A percentile compares a stretch with the other conserved stretches of the same genome.
Evolutionary conservation across 176 grass and related monocot species (phyloP).

Genomic region (Carex littledalei): DNA sequence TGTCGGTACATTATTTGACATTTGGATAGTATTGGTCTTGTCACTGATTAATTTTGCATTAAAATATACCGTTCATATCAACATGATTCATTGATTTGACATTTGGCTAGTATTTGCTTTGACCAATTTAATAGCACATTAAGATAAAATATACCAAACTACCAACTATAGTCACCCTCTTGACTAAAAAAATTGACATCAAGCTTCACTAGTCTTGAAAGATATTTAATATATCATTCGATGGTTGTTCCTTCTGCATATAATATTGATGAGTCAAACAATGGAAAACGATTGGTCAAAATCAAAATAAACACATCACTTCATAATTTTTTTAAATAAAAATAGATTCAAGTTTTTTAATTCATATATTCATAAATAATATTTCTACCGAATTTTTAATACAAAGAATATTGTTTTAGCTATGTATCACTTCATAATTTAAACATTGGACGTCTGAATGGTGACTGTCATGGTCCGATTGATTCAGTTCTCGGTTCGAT

Average conservation of each 20-base stretch:
- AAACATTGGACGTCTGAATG: too few species aligned
- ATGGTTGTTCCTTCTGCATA: not conserved
- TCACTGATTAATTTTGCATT: not conserved
- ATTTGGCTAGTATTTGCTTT: not conserved
- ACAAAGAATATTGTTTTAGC: too few species aligned
- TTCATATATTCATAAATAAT: too few species aligned
- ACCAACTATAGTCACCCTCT: not conserved
- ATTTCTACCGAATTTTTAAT: too few species aligned
- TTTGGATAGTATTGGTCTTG: not conserved
- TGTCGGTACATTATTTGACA: not conserved
- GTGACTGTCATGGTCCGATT: too few species aligned
- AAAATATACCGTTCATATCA: not conserved
- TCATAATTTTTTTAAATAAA: too few species aligned
- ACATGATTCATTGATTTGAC: not conserved
- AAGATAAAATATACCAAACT: not conserved
- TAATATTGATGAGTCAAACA: not conserved
- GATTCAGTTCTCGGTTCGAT: too few species aligned
- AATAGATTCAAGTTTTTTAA: too few species aligned
- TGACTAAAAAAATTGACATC: not conserved
- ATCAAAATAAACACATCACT: not conserved
- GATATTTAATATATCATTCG: not conserved
- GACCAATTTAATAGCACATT: not conserved
- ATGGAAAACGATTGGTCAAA: not conserved
- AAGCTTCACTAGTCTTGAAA: not conserved
- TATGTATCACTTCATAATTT: too few species aligned